Evolutionary conservation across 176 grass and related monocot species (phyloP), one percentile per base, ranked within the genome.

Genomic region (Phragmites australis): DNA sequence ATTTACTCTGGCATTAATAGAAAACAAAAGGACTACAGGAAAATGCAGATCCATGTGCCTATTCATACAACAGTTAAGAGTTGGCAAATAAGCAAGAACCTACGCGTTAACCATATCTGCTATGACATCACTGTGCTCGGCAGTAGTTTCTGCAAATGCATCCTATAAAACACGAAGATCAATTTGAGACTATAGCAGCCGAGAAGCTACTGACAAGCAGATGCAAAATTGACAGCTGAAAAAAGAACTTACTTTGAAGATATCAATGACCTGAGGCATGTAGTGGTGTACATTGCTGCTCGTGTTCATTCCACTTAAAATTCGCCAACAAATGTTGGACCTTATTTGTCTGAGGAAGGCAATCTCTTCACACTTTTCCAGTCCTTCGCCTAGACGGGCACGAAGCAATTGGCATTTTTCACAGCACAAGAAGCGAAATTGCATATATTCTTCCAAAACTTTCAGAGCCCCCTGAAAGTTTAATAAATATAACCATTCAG

Each of bases 61-160:
- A 77, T 40, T 68, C 48, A 25, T 60, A 75, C 56, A 82, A 14
- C 13, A 70, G 43, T 58, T 52, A 64, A 75, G 60, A 74, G 40
- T 74, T 61, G 59, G 31, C 87, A 69, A 74, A 57, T 42, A 75
- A 68, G 54, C 8, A 73, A 83, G 69, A 85, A 83, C 84, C 14
- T 97, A 97, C 93, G 75, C 80, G 63, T 75, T 78, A 84, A 97
- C 83, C 93, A 97, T 93, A 51, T 72, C 66, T 21, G 30, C 18
- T 74, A 90, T 78, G 79, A 82, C 4, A 34, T 82, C 79, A 85
- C 27, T 74, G 8, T 70, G 58, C 46, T 39, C 55, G 26, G 46
- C 45, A 87, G 62, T 64, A 80, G 86, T 90, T 68, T 79, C 82
- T 18, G 76, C 45, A 84, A 97, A 97, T 75, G 87, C 88, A 87